Conservation (phyloP, 352 stramenopile genomes). For the Phytophthora podocarpi region DNA sequence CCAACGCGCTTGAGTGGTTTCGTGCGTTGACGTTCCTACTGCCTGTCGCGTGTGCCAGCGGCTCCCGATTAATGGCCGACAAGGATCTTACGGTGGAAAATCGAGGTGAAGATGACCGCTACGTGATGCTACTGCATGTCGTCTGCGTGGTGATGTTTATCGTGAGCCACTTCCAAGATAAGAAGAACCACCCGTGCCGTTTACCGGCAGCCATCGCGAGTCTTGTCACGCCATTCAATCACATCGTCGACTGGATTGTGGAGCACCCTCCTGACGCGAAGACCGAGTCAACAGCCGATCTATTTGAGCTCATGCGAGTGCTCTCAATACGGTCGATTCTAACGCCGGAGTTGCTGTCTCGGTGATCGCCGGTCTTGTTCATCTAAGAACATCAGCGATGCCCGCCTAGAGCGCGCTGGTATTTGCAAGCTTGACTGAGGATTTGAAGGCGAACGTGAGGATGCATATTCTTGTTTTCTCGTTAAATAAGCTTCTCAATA, state of each 20-base stretch:
- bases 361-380: constrained; percentile 14
- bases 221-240: constrained; percentile 64
- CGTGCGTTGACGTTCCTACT: constrained; percentile 74
- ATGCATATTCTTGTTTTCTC: constrained; percentile 25
- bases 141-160: constrained; percentile 77
- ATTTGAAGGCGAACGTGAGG: constrained; percentile 12
- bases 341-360: constrained; percentile 39
- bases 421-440: constrained; percentile 8
- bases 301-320: constrained; percentile 77
- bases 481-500: constrained; percentile 43
- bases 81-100: constrained; percentile 48
- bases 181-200: constrained; percentile 41
- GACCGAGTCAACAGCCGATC: constrained; percentile 57
- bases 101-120: constrained; percentile 77
- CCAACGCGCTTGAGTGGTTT: constrained; percentile 72
- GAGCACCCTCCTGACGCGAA: constrained; percentile 57
- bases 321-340: constrained; percentile 59
- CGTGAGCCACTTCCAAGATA: constrained; percentile 57
- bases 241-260: constrained; percentile 59
- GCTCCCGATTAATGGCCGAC: constrained; percentile 52
- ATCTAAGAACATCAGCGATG: background rate
- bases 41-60: constrained; percentile 74
- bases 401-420: background rate
- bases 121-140: constrained; percentile 79
- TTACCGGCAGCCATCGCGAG: constrained; percentile 44